Evolutionary conservation across 306 rosid species (phyloP), one percentile per base, ranked within the genome.

Genomic region (Castanea sativa): DNA sequence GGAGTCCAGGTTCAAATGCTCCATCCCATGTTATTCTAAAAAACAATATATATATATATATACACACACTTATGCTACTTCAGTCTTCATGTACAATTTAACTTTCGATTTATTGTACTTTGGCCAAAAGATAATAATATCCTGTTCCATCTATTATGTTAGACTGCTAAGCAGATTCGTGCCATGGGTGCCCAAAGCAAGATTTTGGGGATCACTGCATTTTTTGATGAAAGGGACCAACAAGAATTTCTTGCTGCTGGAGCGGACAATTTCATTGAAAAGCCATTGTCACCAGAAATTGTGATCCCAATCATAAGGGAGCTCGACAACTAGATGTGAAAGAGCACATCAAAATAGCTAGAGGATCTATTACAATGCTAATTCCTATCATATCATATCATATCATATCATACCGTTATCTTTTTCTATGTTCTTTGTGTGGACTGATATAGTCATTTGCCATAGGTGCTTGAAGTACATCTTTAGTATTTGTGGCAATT

Each of bases 201-300:
- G 82, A 74, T 82, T 38, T 13, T 82, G 20, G 85, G 85, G 2
- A 43, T 77, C 53, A 5, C 75, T 5, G n/a, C 12, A 16, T 3
- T 5, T 16, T 35, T 5, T 14, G 5, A 8, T 45, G 77, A 70
- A 27, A 32, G 5, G 6, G 75, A 76, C 63, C 21, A 14, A 25
- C 21, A 32, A 41, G 78, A 69, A 1, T 83, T 83, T 67, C 43
- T 83, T 10, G 67, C 41, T 19, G 87, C 81, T 5, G 84, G 84
- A 5, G 78, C 69, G 2, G 75, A 75, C 52, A 45, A 55, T 5
- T 79, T 61, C 68, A 29, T 71, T 13, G 71, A 84, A 56, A 84
- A 71, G 79, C 81, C 84, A 35, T 10, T 84, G 15, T 10, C 16
- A 76, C 79, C 84, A 2, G 30, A 63, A n/a, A 55, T 19, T 58